Evolutionary conservation across 208 protist species (phyloP), one percentile per base, ranked within the genome.

Genomic region (Trypanosoma conorhini): DNA sequence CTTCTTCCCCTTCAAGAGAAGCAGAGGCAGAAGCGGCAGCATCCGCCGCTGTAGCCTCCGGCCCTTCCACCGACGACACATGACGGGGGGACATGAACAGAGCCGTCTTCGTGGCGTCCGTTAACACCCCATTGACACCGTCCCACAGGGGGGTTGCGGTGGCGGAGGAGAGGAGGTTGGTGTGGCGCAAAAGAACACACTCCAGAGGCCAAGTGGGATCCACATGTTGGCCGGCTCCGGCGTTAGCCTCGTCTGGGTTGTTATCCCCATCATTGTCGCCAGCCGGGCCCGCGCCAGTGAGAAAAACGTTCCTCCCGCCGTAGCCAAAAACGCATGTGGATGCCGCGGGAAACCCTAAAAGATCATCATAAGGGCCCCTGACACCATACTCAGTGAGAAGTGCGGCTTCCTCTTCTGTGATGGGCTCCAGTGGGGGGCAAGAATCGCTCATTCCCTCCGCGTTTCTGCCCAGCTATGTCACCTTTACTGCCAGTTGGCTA

Each of bases 341-440:
- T 0, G 77, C 63, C 19, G 83, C 86, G 26, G 79, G 76, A 13
- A 94, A 50, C 17, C 57, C 63, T 38, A 90, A n/a, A 22, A 90
- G 70, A 44, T 80, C 65, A 54, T 92, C 86, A 57, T 81, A 85
- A 15, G 81, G 79, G 0, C 77, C 83, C 22, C 68, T 70, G 2
- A 76, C 77, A 19, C 92, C 92, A 67, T 92, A 96, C 71, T 91
- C 81, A 5, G 88, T 79, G 12, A 96, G 80, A 17, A 96, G 62
- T 17, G 65, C 77, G 0, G 85, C 82, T 57, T 92, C 87, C 54
- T 93, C 88, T 42, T 86, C 83, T 13, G 65, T 64, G 1, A 80
- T 78, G 40, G 30, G 40, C 67, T 55, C 31, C 38, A 62, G 62
- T 33, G 58, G 69, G 3, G 33, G 56, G 26, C 33, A 65, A 5